Evolutionary conservation across 257 asterid species (phyloP), one percentile per base, ranked within the genome.

Genomic region (Osmanthus fragrans): DNA sequence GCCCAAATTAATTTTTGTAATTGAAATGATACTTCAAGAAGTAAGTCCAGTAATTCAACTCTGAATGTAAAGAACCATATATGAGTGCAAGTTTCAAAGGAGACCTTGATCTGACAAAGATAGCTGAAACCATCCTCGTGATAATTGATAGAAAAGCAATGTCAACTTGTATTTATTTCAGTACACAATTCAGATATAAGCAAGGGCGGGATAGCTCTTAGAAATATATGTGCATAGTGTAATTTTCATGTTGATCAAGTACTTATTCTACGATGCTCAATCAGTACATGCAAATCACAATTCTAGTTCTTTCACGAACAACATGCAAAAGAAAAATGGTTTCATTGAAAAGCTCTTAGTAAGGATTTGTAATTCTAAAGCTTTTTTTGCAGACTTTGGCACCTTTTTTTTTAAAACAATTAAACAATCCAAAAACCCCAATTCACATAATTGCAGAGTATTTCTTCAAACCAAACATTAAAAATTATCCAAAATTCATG

Each of bases 401-500:
- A 42, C 51, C 40, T 30, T 30, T 3, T 42, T 42, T 42, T 12
- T 42, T 42, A 2, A 42, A 42, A 42, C 18, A 42, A 40, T 40
- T 16, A 40, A 40, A 12, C 16, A 40, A 42, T 11, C 51, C 51
- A 15, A 13, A 42, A 42, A 2, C 4, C 51, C 51, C 12, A 42
- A 42, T 3, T 42, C 51, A 12, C 18, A 42, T 42, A 42, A 42
- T 12, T 42, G 18, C 18, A 42, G 12, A 42, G 51, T 0, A 42
- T 42, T 12, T 42, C 18, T 42, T 42, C 18, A 5, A 42, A 42
- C 18, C 51, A 42, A 42, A 42, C 51, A 42, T 42, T 42, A 42
- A 13, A 4, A 42, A 42, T 42, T 12, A 42, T 42, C 63, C 18
- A 69, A 27, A 67, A 25, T 34, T 67, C 79, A 83, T 72, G 27